phyloP scores from a whole-genome alignment of 768 basidiomycete species.

The Mycena haematopus region DNA sequence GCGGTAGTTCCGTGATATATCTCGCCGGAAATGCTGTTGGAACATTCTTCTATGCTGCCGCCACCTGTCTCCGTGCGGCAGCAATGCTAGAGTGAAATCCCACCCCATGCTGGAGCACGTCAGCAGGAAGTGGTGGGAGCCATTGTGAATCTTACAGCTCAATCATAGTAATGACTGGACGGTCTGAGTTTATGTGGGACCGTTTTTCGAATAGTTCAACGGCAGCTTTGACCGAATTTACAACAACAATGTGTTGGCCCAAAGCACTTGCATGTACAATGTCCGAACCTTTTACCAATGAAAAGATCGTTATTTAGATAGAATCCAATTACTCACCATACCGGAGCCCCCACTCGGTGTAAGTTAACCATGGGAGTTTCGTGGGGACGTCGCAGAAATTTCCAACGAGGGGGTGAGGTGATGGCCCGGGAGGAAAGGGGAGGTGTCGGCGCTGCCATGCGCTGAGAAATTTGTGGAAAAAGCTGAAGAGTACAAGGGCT shows the following conservation, averaged over 20 bases:
- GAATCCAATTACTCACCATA: constrained; percentile 27
- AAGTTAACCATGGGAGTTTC: constrained; percentile 31
- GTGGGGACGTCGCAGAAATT: constrained; percentile 30
- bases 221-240: constrained; percentile 36
- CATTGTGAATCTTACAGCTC: constrained; percentile 24
- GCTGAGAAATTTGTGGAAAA: background rate
- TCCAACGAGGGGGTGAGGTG: constrained; percentile 29
- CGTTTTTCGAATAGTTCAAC: constrained; percentile 33
- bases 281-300: constrained; percentile 16
- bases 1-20: constrained; percentile 29
- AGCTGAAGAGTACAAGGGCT: background rate
- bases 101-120: constrained; percentile 37
- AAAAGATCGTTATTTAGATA: constrained; percentile 55
- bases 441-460: background rate
- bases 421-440: constrained; percentile 35
- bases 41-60: constrained; percentile 37
- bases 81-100: constrained; percentile 38
- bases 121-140: no score
- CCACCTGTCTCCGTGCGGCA: constrained; percentile 40
- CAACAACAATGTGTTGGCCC: constrained; percentile 36
- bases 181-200: constrained; percentile 33
- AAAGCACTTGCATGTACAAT: constrained; percentile 32
- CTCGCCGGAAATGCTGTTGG: constrained; percentile 36
- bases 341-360: constrained; percentile 28
- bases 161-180: constrained; percentile 25